Evolutionary conservation across 73 alveolate species (phyloP).

Genomic region (Urostyla sp.): DNA sequence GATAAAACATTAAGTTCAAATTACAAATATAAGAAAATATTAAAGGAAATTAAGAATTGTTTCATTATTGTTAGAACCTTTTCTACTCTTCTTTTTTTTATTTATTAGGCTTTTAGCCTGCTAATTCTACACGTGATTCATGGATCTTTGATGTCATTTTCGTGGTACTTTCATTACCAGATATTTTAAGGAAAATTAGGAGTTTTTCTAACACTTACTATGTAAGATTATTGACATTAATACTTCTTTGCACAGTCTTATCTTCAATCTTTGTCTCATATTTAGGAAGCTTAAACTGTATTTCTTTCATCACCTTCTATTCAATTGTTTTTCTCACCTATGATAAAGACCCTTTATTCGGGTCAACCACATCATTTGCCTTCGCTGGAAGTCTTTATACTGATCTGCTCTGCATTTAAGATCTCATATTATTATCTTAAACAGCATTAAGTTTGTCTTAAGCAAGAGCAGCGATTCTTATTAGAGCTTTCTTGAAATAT

Average conservation of each 20-base stretch:
- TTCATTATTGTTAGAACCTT: no score
- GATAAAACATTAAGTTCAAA: no score
- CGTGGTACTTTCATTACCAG: slow-evolving; percentile 15
- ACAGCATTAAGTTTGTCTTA: slow-evolving; percentile 41
- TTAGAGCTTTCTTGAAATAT: slow-evolving; percentile 29
- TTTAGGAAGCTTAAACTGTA: slow-evolving; percentile 44
- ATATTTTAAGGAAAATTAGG: slow-evolving; percentile 21
- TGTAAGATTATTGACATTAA: slow-evolving; percentile 24
- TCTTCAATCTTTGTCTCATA: slow-evolving; percentile 64
- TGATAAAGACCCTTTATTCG: slow-evolving; percentile 9
- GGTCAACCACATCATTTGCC: slow-evolving; percentile 3
- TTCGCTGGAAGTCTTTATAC: not conserved
- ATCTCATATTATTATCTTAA: not conserved
- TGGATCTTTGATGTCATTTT: slow-evolving; percentile 25
- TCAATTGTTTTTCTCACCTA: slow-evolving; percentile 27
- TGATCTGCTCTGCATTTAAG: slow-evolving; percentile 18
- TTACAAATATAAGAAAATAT: no score
- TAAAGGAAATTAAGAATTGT: no score
- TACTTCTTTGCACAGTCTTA: slow-evolving; percentile 26
- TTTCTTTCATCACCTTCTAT: slow-evolving; percentile 23
- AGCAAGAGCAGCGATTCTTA: slow-evolving; percentile 54
- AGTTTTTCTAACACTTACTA: slow-evolving; percentile 29
- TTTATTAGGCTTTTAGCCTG: slow-evolving; percentile 33
- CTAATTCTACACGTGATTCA: slow-evolving; percentile 23
- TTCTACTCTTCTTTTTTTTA: slow-evolving; percentile 28